Base-by-base conservation (phyloP, 768 basidiomycete genomes). In the Boletellus ananiceps region DNA sequence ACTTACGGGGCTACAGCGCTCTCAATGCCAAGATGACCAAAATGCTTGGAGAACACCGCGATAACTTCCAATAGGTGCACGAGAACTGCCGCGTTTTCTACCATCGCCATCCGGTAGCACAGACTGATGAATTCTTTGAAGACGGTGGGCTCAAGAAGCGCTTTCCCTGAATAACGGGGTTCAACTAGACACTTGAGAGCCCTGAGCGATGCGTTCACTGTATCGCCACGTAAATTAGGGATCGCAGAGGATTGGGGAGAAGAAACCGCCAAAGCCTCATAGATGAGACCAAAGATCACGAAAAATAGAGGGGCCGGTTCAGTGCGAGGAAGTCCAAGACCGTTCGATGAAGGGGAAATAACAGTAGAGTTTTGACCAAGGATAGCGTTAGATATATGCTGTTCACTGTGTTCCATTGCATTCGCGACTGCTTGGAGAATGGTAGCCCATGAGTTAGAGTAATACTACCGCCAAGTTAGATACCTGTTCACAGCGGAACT, bases 41-140 rank as follows among this genome's bases (percentile, higher is more conserved):
- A 70, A 47, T 63, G 63, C 11, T 57, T 64, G 4, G 84, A 82
- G 49, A 92, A 81, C 4, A 71, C 68, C 2, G 78, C 68, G 29
- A 93, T 65, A 34, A 87, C 79, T 54, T 87, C 85, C 2, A 90
- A 71, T 18, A 97, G 75, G 47, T 86, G 79, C 0, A 79, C 70
- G 58, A 93, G 87, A 27, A 91, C 78, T 0, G 59, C 70, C 1
- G 89, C 82, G 0, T 83, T 72, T 61, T 95, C 93, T 0, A 88
- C 88, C 78, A 97, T 82, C 0, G 86, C 90, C 69, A 97, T 82
- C 5, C 95, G 81, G 62, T 95, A 93, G 63, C 85, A 91, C 4
- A 97, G 72, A 40, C 84, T 85, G 57, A 86, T 81, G 38, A 98
- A 82, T 68, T 99, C 95, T 40, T 93, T 90, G 61, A 95, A 95